Evolutionary conservation across 2,329 filamentous ascomycete species (phyloP).

Genomic region (Fusarium lateritium): DNA sequence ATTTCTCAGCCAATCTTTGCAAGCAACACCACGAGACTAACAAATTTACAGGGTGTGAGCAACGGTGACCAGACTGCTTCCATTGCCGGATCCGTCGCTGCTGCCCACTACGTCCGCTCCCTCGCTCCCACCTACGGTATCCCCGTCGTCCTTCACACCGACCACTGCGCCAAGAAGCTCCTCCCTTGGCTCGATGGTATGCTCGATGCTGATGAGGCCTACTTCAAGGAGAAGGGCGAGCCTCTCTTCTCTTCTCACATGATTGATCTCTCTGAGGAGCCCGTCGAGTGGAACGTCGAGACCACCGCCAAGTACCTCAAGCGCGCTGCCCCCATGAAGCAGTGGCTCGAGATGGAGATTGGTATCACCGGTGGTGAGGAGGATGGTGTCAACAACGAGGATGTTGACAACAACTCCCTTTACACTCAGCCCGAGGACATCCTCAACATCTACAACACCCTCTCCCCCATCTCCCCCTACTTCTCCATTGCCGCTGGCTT

Average conservation of each 20-base stretch:
- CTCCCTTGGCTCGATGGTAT: slow-evolving; percentile 98
- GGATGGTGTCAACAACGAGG: slow-evolving; percentile 98
- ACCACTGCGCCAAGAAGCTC: slow-evolving; percentile 99
- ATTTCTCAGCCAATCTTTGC: slow-evolving; percentile 20
- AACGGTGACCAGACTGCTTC: slow-evolving; percentile 89
- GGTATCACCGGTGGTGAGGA: slow-evolving; percentile 96
- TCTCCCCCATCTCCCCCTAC: slow-evolving; percentile 90
- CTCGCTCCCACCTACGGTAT: slow-evolving; percentile 90
- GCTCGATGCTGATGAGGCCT: slow-evolving; percentile 92
- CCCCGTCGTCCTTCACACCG: slow-evolving; percentile 94
- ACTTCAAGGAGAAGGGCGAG: slow-evolving; percentile 94
- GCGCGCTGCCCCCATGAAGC: slow-evolving; percentile 95
- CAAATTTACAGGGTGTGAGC: slow-evolving; percentile 73
- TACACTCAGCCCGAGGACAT: slow-evolving; percentile 99
- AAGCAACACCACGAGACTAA: slow-evolving; percentile 32
- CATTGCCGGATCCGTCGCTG: slow-evolving; percentile 88
- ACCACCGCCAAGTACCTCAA: slow-evolving; percentile 95
- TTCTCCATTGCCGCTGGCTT: slow-evolving; percentile 99
- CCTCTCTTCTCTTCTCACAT: slow-evolving; percentile 98
- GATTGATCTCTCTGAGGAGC: slow-evolving; percentile 97
- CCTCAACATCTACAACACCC: slow-evolving; percentile 88
- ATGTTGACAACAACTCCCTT: slow-evolving; percentile 94
- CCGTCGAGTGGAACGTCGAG: slow-evolving; percentile 89
- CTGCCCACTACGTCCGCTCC: slow-evolving; percentile 92
- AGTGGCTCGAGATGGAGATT: slow-evolving; percentile 97